These are phyloP conservation scores for Fusarium udum DNA, from an alignment of 2,329 filamentous ascomycete species.

Conservation along the genomic window DNA sequence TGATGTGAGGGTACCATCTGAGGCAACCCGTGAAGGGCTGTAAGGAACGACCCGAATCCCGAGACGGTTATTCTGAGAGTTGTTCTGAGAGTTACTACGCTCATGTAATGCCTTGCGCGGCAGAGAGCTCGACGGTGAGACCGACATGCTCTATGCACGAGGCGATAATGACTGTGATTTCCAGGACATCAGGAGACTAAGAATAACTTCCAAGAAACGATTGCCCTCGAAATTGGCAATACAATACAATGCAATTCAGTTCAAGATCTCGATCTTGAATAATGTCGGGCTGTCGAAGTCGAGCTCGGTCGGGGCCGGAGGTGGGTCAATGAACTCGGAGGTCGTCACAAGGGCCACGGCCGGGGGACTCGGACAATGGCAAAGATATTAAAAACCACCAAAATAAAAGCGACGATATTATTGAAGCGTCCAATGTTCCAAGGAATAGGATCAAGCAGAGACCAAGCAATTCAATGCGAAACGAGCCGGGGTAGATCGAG, in stretches of 20 bases:
- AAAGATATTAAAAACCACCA: constrained; percentile 25
- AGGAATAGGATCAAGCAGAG: constrained; percentile 5
- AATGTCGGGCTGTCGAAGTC: constrained; percentile 9
- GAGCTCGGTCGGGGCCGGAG: constrained; percentile 21
- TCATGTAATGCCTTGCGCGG: constrained; percentile 44
- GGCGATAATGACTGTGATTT: constrained; percentile 30
- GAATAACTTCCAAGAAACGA: not conserved
- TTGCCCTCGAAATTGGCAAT: constrained; percentile 17
- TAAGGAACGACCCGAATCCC: constrained; percentile 53
- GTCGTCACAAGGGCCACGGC: constrained; percentile 13
- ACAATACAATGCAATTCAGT: constrained; percentile 11
- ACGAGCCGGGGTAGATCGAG: constrained; percentile 22
- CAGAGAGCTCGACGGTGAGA: constrained; percentile 44
- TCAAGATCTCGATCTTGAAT: not conserved
- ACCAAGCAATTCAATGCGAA: constrained; percentile 18
- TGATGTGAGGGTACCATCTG: constrained; percentile 43
- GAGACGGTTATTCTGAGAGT: constrained; percentile 45
- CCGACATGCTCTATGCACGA: constrained; percentile 48
- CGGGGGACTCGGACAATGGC: constrained; percentile 20
- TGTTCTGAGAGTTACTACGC: constrained; percentile 43
- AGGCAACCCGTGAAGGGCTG: constrained; percentile 49
- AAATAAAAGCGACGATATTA: constrained; percentile 18
- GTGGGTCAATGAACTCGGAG: constrained; percentile 31
- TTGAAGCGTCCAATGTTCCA: constrained; percentile 18
- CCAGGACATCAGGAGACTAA: constrained; percentile 35